Evolutionary conservation across 2,329 filamentous ascomycete genomes (phyloP).

Genomic region (Penicillium sp.): DNA sequence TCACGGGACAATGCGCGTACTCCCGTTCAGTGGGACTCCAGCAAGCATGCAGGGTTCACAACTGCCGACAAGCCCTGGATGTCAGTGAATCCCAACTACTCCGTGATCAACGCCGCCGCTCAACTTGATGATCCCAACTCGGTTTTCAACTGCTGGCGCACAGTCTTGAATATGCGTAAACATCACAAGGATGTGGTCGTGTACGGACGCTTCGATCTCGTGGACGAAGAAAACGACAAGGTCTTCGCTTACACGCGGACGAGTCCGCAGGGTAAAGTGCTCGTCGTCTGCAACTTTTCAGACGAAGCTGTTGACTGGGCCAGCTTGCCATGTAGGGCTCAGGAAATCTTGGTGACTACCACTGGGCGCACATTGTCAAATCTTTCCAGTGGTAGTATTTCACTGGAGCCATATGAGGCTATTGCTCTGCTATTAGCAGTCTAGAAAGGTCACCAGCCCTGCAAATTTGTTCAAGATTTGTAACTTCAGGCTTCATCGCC

Average conservation of each 20-base stretch:
- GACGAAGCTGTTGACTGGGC: neutral
- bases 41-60: neutral
- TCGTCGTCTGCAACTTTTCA: slow-evolving; percentile 1
- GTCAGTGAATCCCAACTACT: slow-evolving; percentile 1
- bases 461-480: too few relatives aligned
- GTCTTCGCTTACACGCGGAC: neutral
- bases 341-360: neutral
- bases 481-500: too few relatives aligned
- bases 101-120: neutral
- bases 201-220: neutral
- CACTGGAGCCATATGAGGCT: neutral
- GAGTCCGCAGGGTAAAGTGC: neutral
- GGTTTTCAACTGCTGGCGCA: neutral
- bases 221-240: neutral
- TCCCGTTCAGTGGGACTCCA: slow-evolving; percentile 1
- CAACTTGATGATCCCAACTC: neutral
- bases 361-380: neutral
- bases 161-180: neutral
- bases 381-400: neutral
- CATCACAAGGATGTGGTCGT: neutral
- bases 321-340: neutral
- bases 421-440: neutral
- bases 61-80: slow-evolving; percentile 1
- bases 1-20: slow-evolving; percentile 1
- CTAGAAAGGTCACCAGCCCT: neutral